Conservation (phyloP, 768 basidiomycete genomes). For the Antrodiella citrinella region DNA sequence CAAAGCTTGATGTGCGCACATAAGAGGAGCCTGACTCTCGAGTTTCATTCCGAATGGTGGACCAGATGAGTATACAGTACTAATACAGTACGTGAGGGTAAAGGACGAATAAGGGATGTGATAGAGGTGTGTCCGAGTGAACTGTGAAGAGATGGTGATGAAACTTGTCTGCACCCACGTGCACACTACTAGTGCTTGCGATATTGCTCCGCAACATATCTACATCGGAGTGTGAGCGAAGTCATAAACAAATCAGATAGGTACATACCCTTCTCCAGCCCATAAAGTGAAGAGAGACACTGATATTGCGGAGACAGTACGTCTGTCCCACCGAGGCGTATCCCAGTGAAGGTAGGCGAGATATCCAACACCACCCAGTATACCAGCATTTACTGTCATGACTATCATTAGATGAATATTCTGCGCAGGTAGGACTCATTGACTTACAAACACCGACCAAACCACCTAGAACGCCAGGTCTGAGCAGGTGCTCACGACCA, state of each 20-base stretch:
- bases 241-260: background rate
- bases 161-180: too few species aligned
- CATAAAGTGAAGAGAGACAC: slow-evolving; percentile 54
- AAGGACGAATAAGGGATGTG: too few species aligned
- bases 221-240: slow-evolving; percentile 8
- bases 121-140: too few species aligned
- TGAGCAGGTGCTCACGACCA: slow-evolving; percentile 45
- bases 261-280: slow-evolving; percentile 58
- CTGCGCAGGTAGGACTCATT: too few species aligned
- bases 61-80: too few species aligned
- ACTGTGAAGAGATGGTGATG: slow-evolving; percentile 1
- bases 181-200: slow-evolving; percentile 20
- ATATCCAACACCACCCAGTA: slow-evolving; percentile 59
- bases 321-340: slow-evolving; percentile 53
- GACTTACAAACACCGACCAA: slow-evolving; percentile 46
- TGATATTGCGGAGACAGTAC: slow-evolving; percentile 47
- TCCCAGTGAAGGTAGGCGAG: slow-evolving; percentile 61
- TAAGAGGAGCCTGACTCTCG: too few species aligned
- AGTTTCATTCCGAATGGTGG: too few species aligned
- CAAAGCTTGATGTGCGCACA: too few species aligned
- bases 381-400: slow-evolving; percentile 53
- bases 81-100: too few species aligned
- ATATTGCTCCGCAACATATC: slow-evolving; percentile 35
- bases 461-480: slow-evolving; percentile 62
- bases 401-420: too few species aligned